Evolutionary conservation across 768 basidiomycete genomes (phyloP).

Genomic region (Hygrophoropsis aurantiaca): DNA sequence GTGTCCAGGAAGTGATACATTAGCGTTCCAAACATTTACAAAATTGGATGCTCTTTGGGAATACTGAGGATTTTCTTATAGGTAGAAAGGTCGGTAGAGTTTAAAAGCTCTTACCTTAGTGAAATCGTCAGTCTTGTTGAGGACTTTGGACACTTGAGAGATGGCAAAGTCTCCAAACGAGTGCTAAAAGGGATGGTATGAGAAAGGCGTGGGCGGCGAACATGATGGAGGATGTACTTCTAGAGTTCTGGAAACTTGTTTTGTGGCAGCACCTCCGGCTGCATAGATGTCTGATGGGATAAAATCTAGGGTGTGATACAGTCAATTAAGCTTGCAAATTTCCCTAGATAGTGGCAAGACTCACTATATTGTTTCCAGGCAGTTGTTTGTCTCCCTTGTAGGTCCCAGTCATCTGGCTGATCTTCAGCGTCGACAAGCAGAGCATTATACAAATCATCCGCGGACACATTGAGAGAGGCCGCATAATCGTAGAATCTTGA

Average conservation of each 20-base stretch:
- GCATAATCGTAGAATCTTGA: slow-evolving; percentile 52
- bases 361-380: slow-evolving; percentile 55
- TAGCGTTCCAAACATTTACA: slow-evolving; percentile 59
- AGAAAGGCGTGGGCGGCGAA: not conserved
- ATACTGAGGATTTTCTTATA: slow-evolving; percentile 37
- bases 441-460: slow-evolving; percentile 51
- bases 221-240: slow-evolving; percentile 38
- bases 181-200: slow-evolving; percentile 36
- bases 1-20: slow-evolving; percentile 50
- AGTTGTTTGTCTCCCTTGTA: slow-evolving; percentile 59
- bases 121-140: slow-evolving; percentile 50
- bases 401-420: slow-evolving; percentile 59
- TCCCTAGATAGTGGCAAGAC: slow-evolving; percentile 5
- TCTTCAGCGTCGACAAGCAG: slow-evolving; percentile 59
- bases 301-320: slow-evolving; percentile 18
- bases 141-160: slow-evolving; percentile 58
- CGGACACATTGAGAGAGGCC: slow-evolving; percentile 44
- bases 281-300: slow-evolving; percentile 31
- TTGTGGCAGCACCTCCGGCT: slow-evolving; percentile 54
- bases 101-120: slow-evolving; percentile 39
- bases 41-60: slow-evolving; percentile 54
- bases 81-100: not conserved
- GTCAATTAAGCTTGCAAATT: too few relatives aligned
- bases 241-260: slow-evolving; percentile 60
- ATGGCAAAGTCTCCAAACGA: slow-evolving; percentile 66